Evolutionary conservation across 2,329 filamentous ascomycete genomes (phyloP).

Genomic region (Chaetomium sp.): DNA sequence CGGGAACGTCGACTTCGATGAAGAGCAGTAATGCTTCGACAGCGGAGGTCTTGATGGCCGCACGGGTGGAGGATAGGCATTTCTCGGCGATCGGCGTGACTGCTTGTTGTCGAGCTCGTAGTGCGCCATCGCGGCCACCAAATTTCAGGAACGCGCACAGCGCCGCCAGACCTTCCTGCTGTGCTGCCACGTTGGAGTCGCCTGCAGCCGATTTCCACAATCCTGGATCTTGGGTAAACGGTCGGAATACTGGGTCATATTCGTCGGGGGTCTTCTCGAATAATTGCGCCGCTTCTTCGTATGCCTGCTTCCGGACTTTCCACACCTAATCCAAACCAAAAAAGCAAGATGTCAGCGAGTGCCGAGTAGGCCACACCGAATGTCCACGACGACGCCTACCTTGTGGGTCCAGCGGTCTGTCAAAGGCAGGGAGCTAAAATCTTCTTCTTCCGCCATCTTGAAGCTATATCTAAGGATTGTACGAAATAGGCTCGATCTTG

Average conservation of each 20-base stretch:
- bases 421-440: slow-evolving; percentile 72
- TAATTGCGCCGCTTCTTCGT: slow-evolving; percentile 83
- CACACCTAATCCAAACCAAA: slow-evolving; percentile 55
- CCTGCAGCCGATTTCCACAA: slow-evolving; percentile 89
- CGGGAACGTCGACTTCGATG: slow-evolving; percentile 80
- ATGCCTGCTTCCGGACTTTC: slow-evolving; percentile 94
- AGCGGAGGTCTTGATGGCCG: slow-evolving; percentile 80
- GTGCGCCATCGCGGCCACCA: slow-evolving; percentile 71
- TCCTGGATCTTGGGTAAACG: slow-evolving; percentile 76
- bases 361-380: no score
- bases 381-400: slow-evolving; percentile 33
- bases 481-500: background rate
- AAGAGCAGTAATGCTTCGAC: slow-evolving; percentile 83
- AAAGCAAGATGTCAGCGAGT: background rate
- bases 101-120: slow-evolving; percentile 69
- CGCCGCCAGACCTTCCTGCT: slow-evolving; percentile 83
- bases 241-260: slow-evolving; percentile 74
- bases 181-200: slow-evolving; percentile 94
- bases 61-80: slow-evolving; percentile 77
- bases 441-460: slow-evolving; percentile 78
- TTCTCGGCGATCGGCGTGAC: slow-evolving; percentile 83
- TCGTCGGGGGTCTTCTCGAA: slow-evolving; percentile 84
- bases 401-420: slow-evolving; percentile 81
- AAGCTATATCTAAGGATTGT: background rate
- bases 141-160: slow-evolving; percentile 91